phyloP scores from a whole-genome alignment of 257 asterid species.

The Avicennia marina region DNA sequence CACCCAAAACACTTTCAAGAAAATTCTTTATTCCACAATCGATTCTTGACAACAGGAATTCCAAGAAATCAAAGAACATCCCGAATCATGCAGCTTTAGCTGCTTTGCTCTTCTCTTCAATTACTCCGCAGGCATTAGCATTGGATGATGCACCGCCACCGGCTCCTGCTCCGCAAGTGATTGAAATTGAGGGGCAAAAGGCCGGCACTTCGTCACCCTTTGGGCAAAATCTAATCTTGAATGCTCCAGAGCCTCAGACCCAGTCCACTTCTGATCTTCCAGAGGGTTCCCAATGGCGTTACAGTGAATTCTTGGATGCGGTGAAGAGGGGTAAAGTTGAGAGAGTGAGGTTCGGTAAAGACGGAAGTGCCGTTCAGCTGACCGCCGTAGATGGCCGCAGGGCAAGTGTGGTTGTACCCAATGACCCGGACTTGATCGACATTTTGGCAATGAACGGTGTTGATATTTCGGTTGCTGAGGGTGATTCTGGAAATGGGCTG shows the following conservation, averaged over 20 bases:
- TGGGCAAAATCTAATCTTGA: constrained; percentile 52
- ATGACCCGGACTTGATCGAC: constrained; percentile 93
- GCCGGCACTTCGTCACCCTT: constrained; percentile 57
- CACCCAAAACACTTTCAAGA: constrained; percentile 61
- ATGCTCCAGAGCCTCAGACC: constrained; percentile 79
- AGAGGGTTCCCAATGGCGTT: constrained; percentile 85
- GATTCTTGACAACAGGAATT: constrained; percentile 28
- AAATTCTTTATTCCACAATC: constrained; percentile 44
- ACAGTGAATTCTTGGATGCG: constrained; percentile 88
- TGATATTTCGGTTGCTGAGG: constrained; percentile 90
- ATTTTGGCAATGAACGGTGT: constrained; percentile 95
- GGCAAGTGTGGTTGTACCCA: constrained; percentile 79
- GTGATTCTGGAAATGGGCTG: constrained; percentile 81
- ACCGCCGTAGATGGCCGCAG: constrained; percentile 90
- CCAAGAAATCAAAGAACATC: constrained; percentile 27
- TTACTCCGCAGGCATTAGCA: constrained; percentile 73
- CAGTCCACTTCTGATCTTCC: constrained; percentile 70
- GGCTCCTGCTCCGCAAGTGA: constrained; percentile 41
- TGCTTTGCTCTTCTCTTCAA: constrained; percentile 66
- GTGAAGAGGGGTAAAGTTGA: constrained; percentile 97
- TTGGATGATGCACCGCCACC: constrained; percentile 45
- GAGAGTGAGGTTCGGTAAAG: constrained; percentile 86
- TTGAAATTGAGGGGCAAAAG: constrained; percentile 56
- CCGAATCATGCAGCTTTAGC: constrained; percentile 63
- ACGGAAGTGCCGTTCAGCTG: constrained; percentile 80